A percentile compares a stretch with the other conserved stretches of the same genome.
Evolutionary conservation across 495 filamentous ascomycete genomes (phyloP).

Genomic region (Penicillium angulare): DNA sequence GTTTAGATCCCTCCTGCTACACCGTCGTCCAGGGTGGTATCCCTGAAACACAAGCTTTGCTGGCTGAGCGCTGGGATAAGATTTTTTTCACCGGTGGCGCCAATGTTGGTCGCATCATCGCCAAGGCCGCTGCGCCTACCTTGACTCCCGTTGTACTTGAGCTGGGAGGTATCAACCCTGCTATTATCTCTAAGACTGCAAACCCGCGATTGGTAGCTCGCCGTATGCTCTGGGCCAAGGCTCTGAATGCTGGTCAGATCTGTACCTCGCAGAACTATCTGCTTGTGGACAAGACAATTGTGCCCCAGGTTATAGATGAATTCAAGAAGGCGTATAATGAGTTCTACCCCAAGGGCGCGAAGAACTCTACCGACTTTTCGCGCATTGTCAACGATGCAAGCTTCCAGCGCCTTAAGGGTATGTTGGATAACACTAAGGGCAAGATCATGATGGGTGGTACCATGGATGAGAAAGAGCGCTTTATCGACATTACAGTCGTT

Average conservation of each 20-base stretch:
- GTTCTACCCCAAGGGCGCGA: conserved; percentile 82
- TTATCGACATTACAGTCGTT: conserved; percentile 84
- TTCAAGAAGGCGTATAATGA: conserved; percentile 69
- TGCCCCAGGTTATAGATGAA: conserved; percentile 69
- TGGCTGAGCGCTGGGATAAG: conserved; percentile 93
- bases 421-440: conserved; percentile 79
- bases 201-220: conserved; percentile 79
- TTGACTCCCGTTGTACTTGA: conserved; percentile 87
- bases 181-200: conserved; percentile 79
- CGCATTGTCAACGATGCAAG: conserved; percentile 76
- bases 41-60: conserved; percentile 73
- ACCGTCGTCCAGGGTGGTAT: conserved; percentile 76
- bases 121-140: conserved; percentile 87
- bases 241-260: conserved; percentile 79
- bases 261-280: conserved; percentile 90
- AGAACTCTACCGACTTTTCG: conserved; percentile 68
- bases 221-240: conserved; percentile 84
- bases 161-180: conserved; percentile 88
- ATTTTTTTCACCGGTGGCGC: conserved; percentile 90
- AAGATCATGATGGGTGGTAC: conserved; percentile 83
- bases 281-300: conserved; percentile 71
- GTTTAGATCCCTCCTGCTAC: conserved; percentile 77
- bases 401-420: conserved; percentile 81
- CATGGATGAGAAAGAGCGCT: conserved; percentile 73
- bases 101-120: conserved; percentile 79